These are phyloP conservation scores for Chytridium lagenaria DNA, from an alignment of 371 early-diverging fungal species.

Conservation along the genomic window DNA sequence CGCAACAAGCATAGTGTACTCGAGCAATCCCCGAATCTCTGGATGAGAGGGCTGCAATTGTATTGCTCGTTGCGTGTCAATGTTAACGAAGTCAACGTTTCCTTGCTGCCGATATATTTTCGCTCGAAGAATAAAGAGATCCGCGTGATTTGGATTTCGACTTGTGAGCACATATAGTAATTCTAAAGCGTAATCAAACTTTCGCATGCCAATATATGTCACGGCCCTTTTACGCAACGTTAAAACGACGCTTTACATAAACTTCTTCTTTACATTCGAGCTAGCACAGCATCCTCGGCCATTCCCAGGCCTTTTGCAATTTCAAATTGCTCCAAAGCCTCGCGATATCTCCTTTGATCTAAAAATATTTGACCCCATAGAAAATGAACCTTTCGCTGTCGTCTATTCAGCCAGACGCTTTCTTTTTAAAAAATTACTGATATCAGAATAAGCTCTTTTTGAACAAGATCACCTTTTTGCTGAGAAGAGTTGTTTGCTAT, in stretches of 20 bases:
- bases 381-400: constrained; percentile 37
- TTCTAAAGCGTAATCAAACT: constrained; percentile 41
- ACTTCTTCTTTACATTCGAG: constrained; percentile 34
- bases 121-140: constrained; percentile 47
- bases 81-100: constrained; percentile 39
- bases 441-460: constrained; percentile 1
- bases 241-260: neutral
- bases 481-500: neutral
- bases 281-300: constrained; percentile 28
- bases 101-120: constrained; percentile 43
- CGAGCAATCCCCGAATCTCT: constrained; percentile 41
- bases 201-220: constrained; percentile 39
- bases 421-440: too few relatives aligned
- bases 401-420: constrained; percentile 20
- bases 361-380: constrained; percentile 51
- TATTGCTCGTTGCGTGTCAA: constrained; percentile 37
- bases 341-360: constrained; percentile 41
- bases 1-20: constrained; percentile 42
- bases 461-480: too few relatives aligned
- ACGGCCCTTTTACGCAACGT: too few relatives aligned
- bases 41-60: constrained; percentile 41
- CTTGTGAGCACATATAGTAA: constrained; percentile 42
- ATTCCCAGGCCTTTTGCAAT: constrained; percentile 27
- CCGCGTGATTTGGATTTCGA: constrained; percentile 27
- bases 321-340: constrained; percentile 30